phyloP scores from a whole-genome alignment of 208 protist genomes.

The Tetramitus jugosus region DNA sequence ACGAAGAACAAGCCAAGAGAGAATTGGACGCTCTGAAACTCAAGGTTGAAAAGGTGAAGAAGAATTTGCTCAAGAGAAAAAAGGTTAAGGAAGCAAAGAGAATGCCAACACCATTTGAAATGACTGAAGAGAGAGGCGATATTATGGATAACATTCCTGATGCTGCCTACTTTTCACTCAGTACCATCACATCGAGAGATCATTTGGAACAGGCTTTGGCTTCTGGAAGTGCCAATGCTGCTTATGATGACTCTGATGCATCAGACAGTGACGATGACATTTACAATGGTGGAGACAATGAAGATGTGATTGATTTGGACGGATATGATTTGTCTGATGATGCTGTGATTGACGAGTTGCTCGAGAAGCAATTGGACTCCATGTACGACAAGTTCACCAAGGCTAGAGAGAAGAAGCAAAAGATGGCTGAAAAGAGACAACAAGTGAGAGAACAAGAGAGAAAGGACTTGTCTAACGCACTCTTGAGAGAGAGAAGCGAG shows the following conservation, averaged over 20 bases:
- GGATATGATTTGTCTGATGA: constrained; percentile 40
- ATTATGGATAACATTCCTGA: constrained; percentile 60
- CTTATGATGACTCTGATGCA: constrained; percentile 22
- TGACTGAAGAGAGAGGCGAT: constrained; percentile 74
- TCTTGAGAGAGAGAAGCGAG: neutral
- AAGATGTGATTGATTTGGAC: constrained; percentile 57
- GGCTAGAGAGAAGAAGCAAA: constrained; percentile 41
- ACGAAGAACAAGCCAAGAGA: constrained; percentile 54
- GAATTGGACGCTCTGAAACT: constrained; percentile 71
- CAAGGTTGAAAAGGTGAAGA: constrained; percentile 66
- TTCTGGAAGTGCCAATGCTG: constrained; percentile 26
- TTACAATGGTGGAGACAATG: constrained; percentile 41
- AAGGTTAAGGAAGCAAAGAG: constrained; percentile 77
- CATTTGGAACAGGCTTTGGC: neutral
- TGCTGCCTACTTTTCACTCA: constrained; percentile 46
- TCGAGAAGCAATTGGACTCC: constrained; percentile 50
- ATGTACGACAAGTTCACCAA: constrained; percentile 53
- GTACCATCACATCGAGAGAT: constrained; percentile 1
- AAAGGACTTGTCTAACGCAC: neutral
- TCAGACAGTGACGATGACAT: constrained; percentile 31
- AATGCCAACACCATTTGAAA: constrained; percentile 75
- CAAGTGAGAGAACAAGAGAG: constrained; percentile 14
- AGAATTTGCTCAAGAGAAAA: constrained; percentile 69
- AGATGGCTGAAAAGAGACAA: constrained; percentile 27
- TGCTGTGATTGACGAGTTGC: constrained; percentile 59